Evolutionary conservation across 306 rosid species (phyloP), one percentile per base, ranked within the genome.

Genomic region (Phaseolus lunatus): DNA sequence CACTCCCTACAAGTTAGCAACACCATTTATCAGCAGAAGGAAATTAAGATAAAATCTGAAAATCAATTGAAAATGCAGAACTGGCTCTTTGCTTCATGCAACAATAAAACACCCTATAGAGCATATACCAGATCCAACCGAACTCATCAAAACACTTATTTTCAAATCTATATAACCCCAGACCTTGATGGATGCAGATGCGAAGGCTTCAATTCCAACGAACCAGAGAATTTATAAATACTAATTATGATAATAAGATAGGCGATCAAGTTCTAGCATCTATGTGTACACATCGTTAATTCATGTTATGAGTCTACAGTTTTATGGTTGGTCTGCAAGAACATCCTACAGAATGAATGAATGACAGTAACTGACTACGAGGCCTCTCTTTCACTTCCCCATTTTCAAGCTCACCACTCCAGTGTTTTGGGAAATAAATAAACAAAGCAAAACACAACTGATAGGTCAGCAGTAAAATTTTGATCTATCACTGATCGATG

Each of bases 1-100:
- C 49, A 77, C 84, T 70, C 84, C 81, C 98, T 95, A 86, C 67
- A 78, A 68, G 78, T 82, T 83, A 58, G 26, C 59, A 26, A 57
- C 52, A 39, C 57, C 45, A 20, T 63, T 53, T 13, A 59, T 87
- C 20, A 81, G 47, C 23, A 11, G 33, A 65, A 76, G n/a, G 77
- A 65, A 69, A 54, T 58, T 27, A 57, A 64, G 22, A 22, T 57
- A 78, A 78, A 66, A 72, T 31, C 58, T 18, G 78, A 44, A 35
- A 4, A 58, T 72, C 20, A 67, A 77, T 15, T 20, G 58, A 74
- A 76, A 75, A 41, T 57, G 43, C 31, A 27, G 61, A 56, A 39
- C 29, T 5, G 67, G 33, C 49, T 71, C 33, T 4, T 8, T 20
- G 37, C 64, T 37, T 59, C n/a, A 29, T 73, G 70, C 49, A 26